Evolutionary conservation across 371 early-diverging fungal species (phyloP), one percentile per base, ranked within the genome.

Genomic region (Basidiobolus meristosporus): DNA sequence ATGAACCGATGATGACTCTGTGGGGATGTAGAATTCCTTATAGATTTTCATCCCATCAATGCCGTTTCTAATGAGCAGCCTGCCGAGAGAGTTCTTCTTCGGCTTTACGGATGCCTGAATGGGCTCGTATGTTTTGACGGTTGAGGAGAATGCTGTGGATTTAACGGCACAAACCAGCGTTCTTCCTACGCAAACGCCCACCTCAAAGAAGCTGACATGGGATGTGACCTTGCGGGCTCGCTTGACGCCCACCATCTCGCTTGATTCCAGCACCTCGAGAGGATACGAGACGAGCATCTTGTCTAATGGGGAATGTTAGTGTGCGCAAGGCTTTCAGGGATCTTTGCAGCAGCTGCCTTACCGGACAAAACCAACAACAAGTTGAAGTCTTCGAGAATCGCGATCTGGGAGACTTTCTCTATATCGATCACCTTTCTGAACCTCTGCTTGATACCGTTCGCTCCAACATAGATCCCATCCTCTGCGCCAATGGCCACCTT

Each of bases 11-110:
- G 63, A 64, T 3, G 82, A 68, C 51, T 83, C 86, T 7, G 82
- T 65, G 11, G 88, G 86, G 47, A 93, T 76, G 51, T 90, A 93
- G 46, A 88, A 86, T 52, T 86, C 85, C 64, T 82, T 51, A 14
- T 30, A 26, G 9, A 26, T 26, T 9, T 26, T 26, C 26, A 26
- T 26, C 5, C 26, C 26, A 26, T 26, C 26, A 9, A 26, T 26
- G 9, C 26, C 26, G 9, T 26, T 26, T 26, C 26, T 26, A 5
- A 26, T 26, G 9, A 26, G 26, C 26, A 62, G 52, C 20, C 56
- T 51, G 1, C 61, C 54, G 22, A 56, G 32, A 9, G 59, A 50
- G 38, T 57, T 51, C 32, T 68, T 70, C 20, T 56, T 54, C 49
- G 63, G 64, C 46, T 63, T 69, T n/a, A 58, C 64, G 5, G 26